Percentiles rank a stretch among this genome's conserved stretches.
phyloP scores from a whole-genome alignment of 2,329 filamentous ascomycete genomes.

The Thyridium curvatum region DNA sequence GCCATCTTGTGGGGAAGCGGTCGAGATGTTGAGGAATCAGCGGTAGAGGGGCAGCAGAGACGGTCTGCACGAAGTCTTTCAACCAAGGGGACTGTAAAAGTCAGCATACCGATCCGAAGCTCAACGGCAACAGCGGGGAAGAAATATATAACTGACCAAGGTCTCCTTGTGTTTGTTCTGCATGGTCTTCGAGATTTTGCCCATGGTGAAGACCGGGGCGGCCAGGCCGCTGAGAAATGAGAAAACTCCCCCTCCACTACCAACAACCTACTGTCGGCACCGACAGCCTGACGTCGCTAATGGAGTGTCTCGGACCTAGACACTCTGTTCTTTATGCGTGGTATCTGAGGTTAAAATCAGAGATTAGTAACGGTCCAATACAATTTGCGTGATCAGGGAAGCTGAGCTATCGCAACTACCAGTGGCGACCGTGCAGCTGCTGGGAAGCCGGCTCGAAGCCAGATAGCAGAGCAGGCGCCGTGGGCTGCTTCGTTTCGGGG shows the following conservation, averaged over 20 bases:
- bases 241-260: slow-evolving; percentile 53
- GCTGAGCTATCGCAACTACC: too few species aligned
- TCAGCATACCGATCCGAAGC: slow-evolving; percentile 7
- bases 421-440: too few species aligned
- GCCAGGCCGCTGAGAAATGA: slow-evolving; percentile 47
- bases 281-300: slow-evolving; percentile 27
- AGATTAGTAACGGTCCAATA: too few species aligned
- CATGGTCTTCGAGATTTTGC: slow-evolving; percentile 62
- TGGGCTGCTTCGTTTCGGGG: too few species aligned
- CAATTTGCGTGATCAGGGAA: too few species aligned
- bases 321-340: background rate
- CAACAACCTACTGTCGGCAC: slow-evolving; percentile 28
- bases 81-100: slow-evolving; percentile 74
- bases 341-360: too few species aligned
- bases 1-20: slow-evolving; percentile 84
- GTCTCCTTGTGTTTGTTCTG: slow-evolving; percentile 63
- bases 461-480: too few species aligned
- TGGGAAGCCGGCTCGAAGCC: too few species aligned
- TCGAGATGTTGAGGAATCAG: slow-evolving; percentile 71
- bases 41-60: slow-evolving; percentile 63
- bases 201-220: slow-evolving; percentile 55
- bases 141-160: slow-evolving; percentile 48
- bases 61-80: slow-evolving; percentile 68
- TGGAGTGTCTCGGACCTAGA: slow-evolving; percentile 3
- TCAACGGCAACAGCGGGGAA: slow-evolving; percentile 9